Base-by-base conservation (phyloP, 1,284 basidiomycete species). In the Ustilago lituana region DNA sequence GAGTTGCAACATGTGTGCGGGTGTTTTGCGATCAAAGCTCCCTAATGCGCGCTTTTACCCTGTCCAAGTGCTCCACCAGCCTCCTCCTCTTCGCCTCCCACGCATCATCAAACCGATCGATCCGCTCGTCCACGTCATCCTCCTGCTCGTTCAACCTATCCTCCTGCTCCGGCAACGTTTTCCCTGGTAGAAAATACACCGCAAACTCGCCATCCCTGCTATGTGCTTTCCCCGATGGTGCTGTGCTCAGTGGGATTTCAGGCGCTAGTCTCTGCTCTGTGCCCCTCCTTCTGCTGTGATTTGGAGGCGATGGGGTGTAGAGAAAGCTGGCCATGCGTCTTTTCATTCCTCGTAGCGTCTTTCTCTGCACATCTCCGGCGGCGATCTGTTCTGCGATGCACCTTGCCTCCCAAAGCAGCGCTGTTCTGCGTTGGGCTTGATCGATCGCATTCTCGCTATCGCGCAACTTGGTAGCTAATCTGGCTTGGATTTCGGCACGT, bases 41-140 rank as follows among this genome's bases (percentile, higher is more conserved):
- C 0, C 33, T 20, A 6, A 48, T 17, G 23, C 19, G 31, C 19
- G 36, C 23, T 24, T 64, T 69, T 31, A 64, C 33, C 9, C 11
- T 31, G 2, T 64, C 49, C 15, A 70, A 37, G 17, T 46, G 19
- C 1, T 26, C 6, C n/a, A 57, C 2, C 7, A 70, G 24, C 9
- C 15, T 3, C 0, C 2, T 1, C 0, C 49, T 27, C 4, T 15
- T 23, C 3, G 23, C 41, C 1, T 50, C 49, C 53, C 57, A 65
- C 6, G 2, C 24, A 22, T 68, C 65, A 35, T 69, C 61, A 11
- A 46, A 48, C 0, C 12, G 5, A 39, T 62, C 70, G 32, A 68
- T 67, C 27, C 47, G 14, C 9, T 68, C 70, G n/a, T 69, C 70
- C 3, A 65, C 65, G 0, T 32, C n/a, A 20, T 73, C 70, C 39